Percentiles rank a stretch among this genome's conserved stretches.
Evolutionary conservation across 805 yeast species (phyloP).

Genomic region (Lipomyces chichibuensis): DNA sequence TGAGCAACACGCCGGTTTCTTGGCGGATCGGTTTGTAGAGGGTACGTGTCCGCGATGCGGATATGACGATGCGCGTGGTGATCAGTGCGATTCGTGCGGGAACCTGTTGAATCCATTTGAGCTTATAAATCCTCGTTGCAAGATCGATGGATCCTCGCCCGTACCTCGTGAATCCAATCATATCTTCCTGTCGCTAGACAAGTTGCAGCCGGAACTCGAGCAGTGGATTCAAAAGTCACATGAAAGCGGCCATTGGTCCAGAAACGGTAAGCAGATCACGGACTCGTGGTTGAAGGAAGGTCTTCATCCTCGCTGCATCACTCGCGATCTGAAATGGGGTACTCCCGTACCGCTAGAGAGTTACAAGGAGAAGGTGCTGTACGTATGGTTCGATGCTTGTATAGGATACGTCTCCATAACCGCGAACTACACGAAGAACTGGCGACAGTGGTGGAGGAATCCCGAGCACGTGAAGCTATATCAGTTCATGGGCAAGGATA

Average conservation of each 20-base stretch:
- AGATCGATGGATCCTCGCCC: slow-evolving; percentile 83
- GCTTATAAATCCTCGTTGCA: slow-evolving; percentile 92
- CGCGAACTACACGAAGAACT: slow-evolving; percentile 79
- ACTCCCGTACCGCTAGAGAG: slow-evolving; percentile 93
- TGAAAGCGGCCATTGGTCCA: slow-evolving; percentile 83
- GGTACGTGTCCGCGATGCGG: slow-evolving; percentile 96
- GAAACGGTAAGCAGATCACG: slow-evolving; percentile 85
- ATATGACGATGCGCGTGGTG: slow-evolving; percentile 98
- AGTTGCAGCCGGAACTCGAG: slow-evolving; percentile 73
- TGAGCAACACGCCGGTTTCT: slow-evolving; percentile 82
- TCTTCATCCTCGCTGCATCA: slow-evolving; percentile 89
- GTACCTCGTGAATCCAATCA: slow-evolving; percentile 80
- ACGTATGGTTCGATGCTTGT: slow-evolving; percentile 99
- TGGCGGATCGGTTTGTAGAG: slow-evolving; percentile 96
- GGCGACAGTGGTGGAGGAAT: slow-evolving; percentile 94
- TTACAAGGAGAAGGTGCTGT: slow-evolving; percentile 84
- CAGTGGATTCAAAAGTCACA: slow-evolving; percentile 74
- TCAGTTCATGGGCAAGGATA: slow-evolving; percentile 99
- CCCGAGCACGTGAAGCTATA: slow-evolving; percentile 87
- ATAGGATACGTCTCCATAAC: slow-evolving; percentile 97
- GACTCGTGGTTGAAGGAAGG: slow-evolving; percentile 94
- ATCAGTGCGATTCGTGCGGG: slow-evolving; percentile 98
- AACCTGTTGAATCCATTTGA: slow-evolving; percentile 86
- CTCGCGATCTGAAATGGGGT: slow-evolving; percentile 98
- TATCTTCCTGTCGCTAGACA: slow-evolving; percentile 79